These are phyloP conservation scores for Hydrangea macrophylla DNA, from an alignment of 148 eudicot species.

Conservation along the genomic window DNA sequence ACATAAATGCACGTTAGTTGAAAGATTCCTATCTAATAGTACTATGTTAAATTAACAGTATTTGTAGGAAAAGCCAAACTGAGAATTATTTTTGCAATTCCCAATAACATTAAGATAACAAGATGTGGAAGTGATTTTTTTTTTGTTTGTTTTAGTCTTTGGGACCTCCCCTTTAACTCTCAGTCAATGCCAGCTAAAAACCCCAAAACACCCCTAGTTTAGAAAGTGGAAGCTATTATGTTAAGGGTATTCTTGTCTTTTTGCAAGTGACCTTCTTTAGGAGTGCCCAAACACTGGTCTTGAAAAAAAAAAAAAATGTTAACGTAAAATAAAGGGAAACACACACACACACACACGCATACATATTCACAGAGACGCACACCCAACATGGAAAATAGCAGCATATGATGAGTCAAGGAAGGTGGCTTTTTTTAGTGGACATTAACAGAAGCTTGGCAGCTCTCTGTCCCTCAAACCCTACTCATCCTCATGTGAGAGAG, in stretches of 20 bases:
- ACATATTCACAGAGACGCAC: not conserved
- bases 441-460: constrained; percentile 39
- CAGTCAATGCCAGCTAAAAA: not conserved
- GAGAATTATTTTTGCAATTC: constrained; percentile 13
- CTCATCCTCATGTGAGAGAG: constrained; percentile 16
- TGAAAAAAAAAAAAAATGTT: constrained; percentile 15
- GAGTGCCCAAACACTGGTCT: constrained; percentile 13
- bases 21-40: not conserved
- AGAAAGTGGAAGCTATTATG: not conserved
- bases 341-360: not conserved
- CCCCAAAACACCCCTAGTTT: constrained; percentile 11
- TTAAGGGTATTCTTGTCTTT: constrained; percentile 16
- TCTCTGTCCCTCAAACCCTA: constrained; percentile 35
- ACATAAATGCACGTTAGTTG: not conserved
- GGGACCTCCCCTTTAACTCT: not conserved
- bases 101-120: constrained; percentile 22
- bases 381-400: constrained; percentile 3
- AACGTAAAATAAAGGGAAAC: not conserved
- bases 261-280: not conserved
- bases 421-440: constrained; percentile 36
- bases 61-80: constrained; percentile 12
- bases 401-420: constrained; percentile 36
- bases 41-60: not conserved
- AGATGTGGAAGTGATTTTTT: constrained; percentile 20
- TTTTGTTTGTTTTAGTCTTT: constrained; percentile 19